These are phyloP conservation scores for Penicillium sp. DNA, from an alignment of 2,329 filamentous ascomycete species.

Conservation along the genomic window DNA sequence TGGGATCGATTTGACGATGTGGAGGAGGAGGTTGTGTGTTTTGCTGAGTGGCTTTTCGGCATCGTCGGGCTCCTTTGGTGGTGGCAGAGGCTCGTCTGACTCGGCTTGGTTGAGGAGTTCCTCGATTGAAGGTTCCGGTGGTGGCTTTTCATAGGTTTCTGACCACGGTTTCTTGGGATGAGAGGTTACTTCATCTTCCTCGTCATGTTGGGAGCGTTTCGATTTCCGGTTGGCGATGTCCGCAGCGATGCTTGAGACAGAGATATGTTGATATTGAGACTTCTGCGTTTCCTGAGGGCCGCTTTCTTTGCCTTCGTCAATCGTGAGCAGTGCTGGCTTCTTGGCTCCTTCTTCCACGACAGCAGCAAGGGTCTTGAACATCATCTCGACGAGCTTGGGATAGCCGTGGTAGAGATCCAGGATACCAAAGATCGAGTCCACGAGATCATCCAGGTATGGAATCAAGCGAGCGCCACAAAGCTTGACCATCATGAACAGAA, in stretches of 20 bases:
- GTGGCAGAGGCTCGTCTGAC: slow-evolving; percentile 36
- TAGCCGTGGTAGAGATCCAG: slow-evolving; percentile 97
- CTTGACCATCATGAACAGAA: slow-evolving; percentile 90
- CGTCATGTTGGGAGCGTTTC: slow-evolving; percentile 26
- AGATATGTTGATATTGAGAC: slow-evolving; percentile 30
- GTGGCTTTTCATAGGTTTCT: slow-evolving; percentile 27
- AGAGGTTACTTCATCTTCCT: slow-evolving; percentile 23
- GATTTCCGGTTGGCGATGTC: slow-evolving; percentile 37
- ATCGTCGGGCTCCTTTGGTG: slow-evolving; percentile 53
- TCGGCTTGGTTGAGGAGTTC: slow-evolving; percentile 39
- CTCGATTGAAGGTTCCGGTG: slow-evolving; percentile 27
- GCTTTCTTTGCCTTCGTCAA: slow-evolving; percentile 34
- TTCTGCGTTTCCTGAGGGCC: slow-evolving; percentile 31
- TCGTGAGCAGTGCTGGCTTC: slow-evolving; percentile 49
- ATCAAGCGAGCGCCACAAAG: slow-evolving; percentile 79
- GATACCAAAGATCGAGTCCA: slow-evolving; percentile 86
- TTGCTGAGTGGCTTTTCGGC: slow-evolving; percentile 66
- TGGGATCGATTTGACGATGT: slow-evolving; percentile 80
- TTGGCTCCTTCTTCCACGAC: slow-evolving; percentile 80
- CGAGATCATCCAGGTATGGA: slow-evolving; percentile 87
- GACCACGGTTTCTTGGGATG: slow-evolving; percentile 39
- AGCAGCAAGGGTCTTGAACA: slow-evolving; percentile 80
- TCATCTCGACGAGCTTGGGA: slow-evolving; percentile 75
- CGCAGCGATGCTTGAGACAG: slow-evolving; percentile 34
- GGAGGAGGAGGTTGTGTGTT: slow-evolving; percentile 77